A percentile compares a stretch with the other conserved stretches of the same genome.
These are phyloP conservation scores for Hygrocybe punicea DNA, from an alignment of 768 basidiomycete species.

Conservation along the genomic window DNA sequence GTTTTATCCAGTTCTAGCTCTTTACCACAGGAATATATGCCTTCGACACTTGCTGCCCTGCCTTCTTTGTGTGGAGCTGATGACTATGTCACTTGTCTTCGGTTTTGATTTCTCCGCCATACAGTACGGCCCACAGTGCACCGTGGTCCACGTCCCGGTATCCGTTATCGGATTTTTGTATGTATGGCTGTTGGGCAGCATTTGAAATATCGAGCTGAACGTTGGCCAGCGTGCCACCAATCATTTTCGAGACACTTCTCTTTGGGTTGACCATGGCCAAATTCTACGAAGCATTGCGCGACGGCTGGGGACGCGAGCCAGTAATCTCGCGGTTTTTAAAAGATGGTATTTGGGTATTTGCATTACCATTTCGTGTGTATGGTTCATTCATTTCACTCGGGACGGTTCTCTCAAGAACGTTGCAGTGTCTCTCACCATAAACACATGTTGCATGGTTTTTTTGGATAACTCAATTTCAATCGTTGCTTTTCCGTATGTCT, in stretches of 20 bases:
- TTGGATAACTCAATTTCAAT: conserved; percentile 16
- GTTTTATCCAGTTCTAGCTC: conserved; percentile 18
- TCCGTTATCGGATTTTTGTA: conserved; percentile 18
- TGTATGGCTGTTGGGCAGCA: background rate
- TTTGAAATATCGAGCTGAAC: background rate
- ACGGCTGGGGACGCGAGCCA: conserved; percentile 23
- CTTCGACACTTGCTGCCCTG: conserved; percentile 12
- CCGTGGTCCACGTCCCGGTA: conserved; percentile 17
- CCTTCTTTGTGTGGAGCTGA: conserved; percentile 14
- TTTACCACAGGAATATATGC: conserved; percentile 14
- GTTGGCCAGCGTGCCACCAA: conserved; percentile 13
- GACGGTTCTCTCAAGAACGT: background rate
- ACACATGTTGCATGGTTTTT: conserved; percentile 15
- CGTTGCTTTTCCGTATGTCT: conserved; percentile 20
- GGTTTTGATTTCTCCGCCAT: conserved; percentile 8
- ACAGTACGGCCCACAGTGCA: conserved; percentile 18
- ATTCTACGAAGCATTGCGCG: conserved; percentile 21
- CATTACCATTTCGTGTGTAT: conserved; percentile 20
- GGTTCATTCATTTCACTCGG: too few species aligned
- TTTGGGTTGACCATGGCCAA: conserved; percentile 26
- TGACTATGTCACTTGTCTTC: conserved; percentile 15
- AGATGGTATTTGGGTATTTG: conserved; percentile 28
- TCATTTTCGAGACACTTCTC: conserved; percentile 21
- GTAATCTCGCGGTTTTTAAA: conserved; percentile 23
- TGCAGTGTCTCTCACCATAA: conserved; percentile 16